phyloP scores from a whole-genome alignment of 2,329 filamentous ascomycete genomes.

The Pochonia chlamydosporia region DNA sequence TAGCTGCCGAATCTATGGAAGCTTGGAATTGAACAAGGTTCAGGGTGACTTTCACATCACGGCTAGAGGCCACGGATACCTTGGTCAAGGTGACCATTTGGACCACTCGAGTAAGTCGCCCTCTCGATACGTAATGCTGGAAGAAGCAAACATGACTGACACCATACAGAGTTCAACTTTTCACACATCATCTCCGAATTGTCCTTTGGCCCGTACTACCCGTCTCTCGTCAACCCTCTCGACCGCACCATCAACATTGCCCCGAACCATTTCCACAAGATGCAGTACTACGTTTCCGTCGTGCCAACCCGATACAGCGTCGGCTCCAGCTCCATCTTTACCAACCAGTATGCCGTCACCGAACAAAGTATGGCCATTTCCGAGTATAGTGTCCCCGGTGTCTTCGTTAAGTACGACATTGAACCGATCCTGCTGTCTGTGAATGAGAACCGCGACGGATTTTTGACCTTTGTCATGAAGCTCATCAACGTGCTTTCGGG shows the following conservation, averaged over 20 bases:
- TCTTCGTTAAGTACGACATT: slow-evolving; percentile 99
- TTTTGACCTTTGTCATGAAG: slow-evolving; percentile 71
- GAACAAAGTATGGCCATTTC: slow-evolving; percentile 70
- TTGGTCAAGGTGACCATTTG: slow-evolving; percentile 69
- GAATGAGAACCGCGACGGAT: slow-evolving; percentile 70
- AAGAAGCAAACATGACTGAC: not conserved
- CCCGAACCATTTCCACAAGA: slow-evolving; percentile 80
- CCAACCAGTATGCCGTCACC: slow-evolving; percentile 97
- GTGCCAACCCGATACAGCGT: slow-evolving; percentile 91
- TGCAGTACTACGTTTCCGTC: slow-evolving; percentile 94
- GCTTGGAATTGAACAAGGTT: slow-evolving; percentile 88
- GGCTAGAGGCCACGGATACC: slow-evolving; percentile 90
- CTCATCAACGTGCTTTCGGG: slow-evolving; percentile 88
- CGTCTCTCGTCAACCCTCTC: slow-evolving; percentile 86
- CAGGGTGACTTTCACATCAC: slow-evolving; percentile 98
- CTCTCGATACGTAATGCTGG: not conserved
- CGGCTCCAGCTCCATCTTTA: slow-evolving; percentile 64
- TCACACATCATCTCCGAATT: slow-evolving; percentile 94
- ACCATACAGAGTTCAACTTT: slow-evolving; percentile 79
- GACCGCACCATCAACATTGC: slow-evolving; percentile 81
- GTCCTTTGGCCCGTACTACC: slow-evolving; percentile 96
- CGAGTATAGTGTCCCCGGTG: slow-evolving; percentile 71
- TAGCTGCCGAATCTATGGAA: slow-evolving; percentile 85
- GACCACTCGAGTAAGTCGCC: slow-evolving; percentile 66
- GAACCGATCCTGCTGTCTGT: slow-evolving; percentile 88